These are phyloP conservation scores for Mimosa bimucronata DNA, from an alignment of 306 rosid genomes.

Conservation along the genomic window DNA sequence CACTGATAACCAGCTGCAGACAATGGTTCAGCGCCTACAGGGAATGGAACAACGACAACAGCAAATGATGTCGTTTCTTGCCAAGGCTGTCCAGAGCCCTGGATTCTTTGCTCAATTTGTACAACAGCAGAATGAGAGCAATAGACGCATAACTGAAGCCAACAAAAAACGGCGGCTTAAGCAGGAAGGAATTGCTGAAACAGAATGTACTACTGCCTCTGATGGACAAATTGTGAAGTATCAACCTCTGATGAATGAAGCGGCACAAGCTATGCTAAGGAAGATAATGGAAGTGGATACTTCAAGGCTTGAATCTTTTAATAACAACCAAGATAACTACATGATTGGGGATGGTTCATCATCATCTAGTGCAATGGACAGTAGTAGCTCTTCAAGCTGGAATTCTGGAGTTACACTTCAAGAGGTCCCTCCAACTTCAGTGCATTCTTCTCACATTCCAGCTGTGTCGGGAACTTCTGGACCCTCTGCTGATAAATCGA, in stretches of 20 bases:
- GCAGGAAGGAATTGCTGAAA: constrained; percentile 71
- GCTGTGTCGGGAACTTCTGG: constrained; percentile 43
- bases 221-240: constrained; percentile 91
- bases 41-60: constrained; percentile 99
- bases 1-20: constrained; percentile 89
- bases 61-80: constrained; percentile 98
- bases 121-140: constrained; percentile 91
- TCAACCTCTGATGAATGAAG: constrained; percentile 75
- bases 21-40: constrained; percentile 93
- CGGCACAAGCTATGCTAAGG: constrained; percentile 79
- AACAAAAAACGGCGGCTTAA: constrained; percentile 87
- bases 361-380: constrained; percentile 55
- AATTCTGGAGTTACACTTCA: constrained; percentile 78
- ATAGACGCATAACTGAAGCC: constrained; percentile 72
- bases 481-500: constrained; percentile 50
- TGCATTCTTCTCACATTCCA: constrained; percentile 52
- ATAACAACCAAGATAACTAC: constrained; percentile 51
- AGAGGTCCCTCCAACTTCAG: constrained; percentile 70
- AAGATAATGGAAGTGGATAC: constrained; percentile 77
- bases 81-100: constrained; percentile 97
- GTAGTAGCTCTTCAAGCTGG: constrained; percentile 64
- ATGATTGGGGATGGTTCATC: constrained; percentile 66
- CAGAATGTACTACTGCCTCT: constrained; percentile 52
- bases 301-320: constrained; percentile 59
- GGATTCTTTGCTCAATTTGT: constrained; percentile 94